Conservation (phyloP, 2,329 filamentous ascomycete genomes). For the Capronia americana region DNA sequence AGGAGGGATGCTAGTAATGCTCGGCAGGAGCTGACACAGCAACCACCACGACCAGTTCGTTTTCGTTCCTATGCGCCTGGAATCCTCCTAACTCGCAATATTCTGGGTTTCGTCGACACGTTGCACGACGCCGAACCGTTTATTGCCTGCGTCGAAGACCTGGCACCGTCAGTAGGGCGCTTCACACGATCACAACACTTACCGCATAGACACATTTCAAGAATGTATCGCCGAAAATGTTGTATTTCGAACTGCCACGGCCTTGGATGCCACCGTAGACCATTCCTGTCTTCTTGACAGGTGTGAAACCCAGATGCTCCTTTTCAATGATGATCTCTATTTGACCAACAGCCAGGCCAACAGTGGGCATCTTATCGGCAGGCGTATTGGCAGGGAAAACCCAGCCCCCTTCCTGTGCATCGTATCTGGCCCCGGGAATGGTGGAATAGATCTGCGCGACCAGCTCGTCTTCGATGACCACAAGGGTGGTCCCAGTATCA, state of each 20-base stretch:
- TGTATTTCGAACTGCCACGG: conserved; percentile 62
- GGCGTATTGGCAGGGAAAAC: conserved; percentile 64
- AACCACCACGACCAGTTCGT: not conserved
- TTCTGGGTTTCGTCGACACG: conserved; percentile 50
- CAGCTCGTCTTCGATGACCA: conserved; percentile 66
- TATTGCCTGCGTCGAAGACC: conserved; percentile 69
- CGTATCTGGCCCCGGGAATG: conserved; percentile 67
- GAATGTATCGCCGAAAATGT: conserved; percentile 69
- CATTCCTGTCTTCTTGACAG: conserved; percentile 53
- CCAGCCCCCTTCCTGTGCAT: conserved; percentile 65
- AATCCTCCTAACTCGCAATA: conserved; percentile 9
- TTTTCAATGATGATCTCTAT: conserved; percentile 67
- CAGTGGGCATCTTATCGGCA: conserved; percentile 61
- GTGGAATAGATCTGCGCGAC: conserved; percentile 68
- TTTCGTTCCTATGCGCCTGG: not conserved
- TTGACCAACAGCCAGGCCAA: conserved; percentile 69
- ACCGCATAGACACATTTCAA: conserved; percentile 70
- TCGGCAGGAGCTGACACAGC: not conserved
- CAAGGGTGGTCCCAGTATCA: conserved; percentile 74
- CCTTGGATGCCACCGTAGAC: conserved; percentile 72
- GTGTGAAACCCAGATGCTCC: conserved; percentile 66
- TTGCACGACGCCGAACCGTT: conserved; percentile 65
- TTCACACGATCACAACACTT: conserved; percentile 43
- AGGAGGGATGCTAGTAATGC: not conserved
- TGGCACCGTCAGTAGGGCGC: conserved; percentile 39